Base-by-base conservation (phyloP, 805 yeast genomes). In the Isabelozyma pseudorhagii region DNA sequence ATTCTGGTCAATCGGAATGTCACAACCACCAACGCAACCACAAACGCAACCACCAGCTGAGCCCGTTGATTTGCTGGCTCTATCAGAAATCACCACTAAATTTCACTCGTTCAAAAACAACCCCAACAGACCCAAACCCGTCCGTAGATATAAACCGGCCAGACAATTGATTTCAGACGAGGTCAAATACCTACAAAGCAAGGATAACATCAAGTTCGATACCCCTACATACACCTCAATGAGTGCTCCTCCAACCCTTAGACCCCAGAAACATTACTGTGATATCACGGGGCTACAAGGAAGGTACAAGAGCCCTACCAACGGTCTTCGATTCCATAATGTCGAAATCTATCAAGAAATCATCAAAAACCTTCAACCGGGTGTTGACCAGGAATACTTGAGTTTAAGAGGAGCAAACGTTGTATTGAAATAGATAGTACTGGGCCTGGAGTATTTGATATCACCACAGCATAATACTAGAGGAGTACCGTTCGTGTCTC, bases 231-330 rank as follows among this genome's bases (percentile, higher is more conserved):
- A 81, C 66, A 78, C 83, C 52, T 80, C 85, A 38, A 71, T 92
- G 5, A 81, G 81, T 28, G 96, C 97, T 0, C 96, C 97, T 3
- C 98, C 98, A 0, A 86, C 94, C 3, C 68, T 91, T 55, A 79
- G 74, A 54, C 98, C 98, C 0, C 71, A 77, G 14, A 89, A 86
- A 69, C 85, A 83, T 54, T 92, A 90, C 68, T 93, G 99, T 67
- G 99, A 94, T 63, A 83, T 93, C 44, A 93, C 98, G 0, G 99
- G 99, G 0, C 72, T 93, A 17, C 84, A 82, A 45, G 93, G 91
- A 0, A 78, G 70, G 29, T 93, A 93, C 73, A 84, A 80, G 61
- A 78, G 85, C 25, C 94, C 94, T 0, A 77, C 84, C 25, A 87
- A 82, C 59, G 86, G 87, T 40, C 71, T 93, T 46, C 74, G 97